Evolutionary conservation across 805 yeast genomes (phyloP).

Genomic region (Tetrapisispora taiwanensis): DNA sequence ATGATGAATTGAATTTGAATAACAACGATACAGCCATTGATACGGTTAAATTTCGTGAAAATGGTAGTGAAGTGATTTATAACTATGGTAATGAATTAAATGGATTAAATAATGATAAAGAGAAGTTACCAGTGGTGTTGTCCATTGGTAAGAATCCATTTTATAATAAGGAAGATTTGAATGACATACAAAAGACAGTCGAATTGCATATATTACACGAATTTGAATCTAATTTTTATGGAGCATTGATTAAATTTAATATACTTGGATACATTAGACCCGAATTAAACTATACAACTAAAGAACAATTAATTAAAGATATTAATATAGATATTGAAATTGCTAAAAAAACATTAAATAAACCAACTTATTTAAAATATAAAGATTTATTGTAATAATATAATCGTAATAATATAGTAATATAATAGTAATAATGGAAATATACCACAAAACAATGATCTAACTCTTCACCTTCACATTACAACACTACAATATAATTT

Average conservation of each 20-base stretch:
- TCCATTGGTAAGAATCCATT: slow-evolving; percentile 95
- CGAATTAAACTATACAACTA: slow-evolving; percentile 73
- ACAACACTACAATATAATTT: too few species aligned
- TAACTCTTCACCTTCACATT: too few species aligned
- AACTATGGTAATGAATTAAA: slow-evolving; percentile 49
- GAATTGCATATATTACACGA: slow-evolving; percentile 79
- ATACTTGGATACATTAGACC: slow-evolving; percentile 88
- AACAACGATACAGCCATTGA: slow-evolving; percentile 11
- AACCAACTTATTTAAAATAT: slow-evolving; percentile 5
- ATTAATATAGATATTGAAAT: slow-evolving; percentile 69
- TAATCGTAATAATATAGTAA: too few species aligned
- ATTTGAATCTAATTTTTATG: slow-evolving; percentile 64
- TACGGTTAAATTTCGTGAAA: slow-evolving; percentile 21
- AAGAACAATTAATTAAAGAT: slow-evolving; percentile 77
- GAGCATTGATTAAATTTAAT: slow-evolving; percentile 58
- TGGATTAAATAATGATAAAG: slow-evolving; percentile 29
- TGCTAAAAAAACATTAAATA: slow-evolving; percentile 31
- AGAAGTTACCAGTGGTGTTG: slow-evolving; percentile 77
- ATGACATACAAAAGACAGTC: slow-evolving; percentile 68
- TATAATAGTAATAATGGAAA: too few species aligned
- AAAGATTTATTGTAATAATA: slow-evolving; percentile 4
- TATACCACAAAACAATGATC: too few species aligned
- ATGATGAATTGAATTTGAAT: slow-evolving; percentile 1
- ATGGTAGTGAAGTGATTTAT: slow-evolving; percentile 39
- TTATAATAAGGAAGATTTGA: slow-evolving; percentile 68